Evolutionary conservation across 2,329 filamentous ascomycete genomes (phyloP).

Genomic region (Epichloe sp.): DNA sequence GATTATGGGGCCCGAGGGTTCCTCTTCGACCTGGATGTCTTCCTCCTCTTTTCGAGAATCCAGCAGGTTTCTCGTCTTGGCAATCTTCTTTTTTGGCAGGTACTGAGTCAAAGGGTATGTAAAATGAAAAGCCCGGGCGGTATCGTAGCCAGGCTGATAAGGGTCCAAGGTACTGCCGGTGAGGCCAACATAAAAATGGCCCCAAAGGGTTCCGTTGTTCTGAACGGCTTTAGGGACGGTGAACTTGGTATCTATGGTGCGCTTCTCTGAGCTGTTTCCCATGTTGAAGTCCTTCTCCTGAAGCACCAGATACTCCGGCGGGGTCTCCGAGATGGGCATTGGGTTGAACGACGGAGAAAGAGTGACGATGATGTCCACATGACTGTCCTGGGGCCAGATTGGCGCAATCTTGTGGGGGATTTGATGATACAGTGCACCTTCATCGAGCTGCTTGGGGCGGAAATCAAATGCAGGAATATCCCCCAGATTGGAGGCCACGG

Average conservation of each 20-base stretch:
- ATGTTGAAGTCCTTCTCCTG: conserved; percentile 70
- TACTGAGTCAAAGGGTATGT: conserved; percentile 78
- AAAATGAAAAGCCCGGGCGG: conserved; percentile 69
- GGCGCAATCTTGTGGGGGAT: conserved; percentile 64
- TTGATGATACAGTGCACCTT: conserved; percentile 48
- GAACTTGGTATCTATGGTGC: conserved; percentile 66
- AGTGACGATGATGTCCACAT: conserved; percentile 74
- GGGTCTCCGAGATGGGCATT: conserved; percentile 50
- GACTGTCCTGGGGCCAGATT: conserved; percentile 72
- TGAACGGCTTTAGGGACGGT: conserved; percentile 67
- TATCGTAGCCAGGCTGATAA: conserved; percentile 55
- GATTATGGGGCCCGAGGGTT: conserved; percentile 53
- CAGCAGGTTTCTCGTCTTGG: conserved; percentile 82
- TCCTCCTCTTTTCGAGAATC: conserved; percentile 33
- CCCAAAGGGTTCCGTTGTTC: conserved; percentile 87
- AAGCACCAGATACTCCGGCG: conserved; percentile 58
- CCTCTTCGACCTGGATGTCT: conserved; percentile 33
- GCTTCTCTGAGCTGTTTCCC: conserved; percentile 66
- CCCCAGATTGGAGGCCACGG: conserved; percentile 39
- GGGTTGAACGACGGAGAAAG: conserved; percentile 64
- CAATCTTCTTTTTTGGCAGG: conserved; percentile 80
- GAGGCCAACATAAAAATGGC: conserved; percentile 81
- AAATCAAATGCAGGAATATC: conserved; percentile 51
- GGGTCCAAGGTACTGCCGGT: conserved; percentile 68
- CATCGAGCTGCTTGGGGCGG: conserved; percentile 46